These are phyloP conservation scores for Prosopis cineraria DNA, from an alignment of 306 rosid species.

Conservation along the genomic window DNA sequence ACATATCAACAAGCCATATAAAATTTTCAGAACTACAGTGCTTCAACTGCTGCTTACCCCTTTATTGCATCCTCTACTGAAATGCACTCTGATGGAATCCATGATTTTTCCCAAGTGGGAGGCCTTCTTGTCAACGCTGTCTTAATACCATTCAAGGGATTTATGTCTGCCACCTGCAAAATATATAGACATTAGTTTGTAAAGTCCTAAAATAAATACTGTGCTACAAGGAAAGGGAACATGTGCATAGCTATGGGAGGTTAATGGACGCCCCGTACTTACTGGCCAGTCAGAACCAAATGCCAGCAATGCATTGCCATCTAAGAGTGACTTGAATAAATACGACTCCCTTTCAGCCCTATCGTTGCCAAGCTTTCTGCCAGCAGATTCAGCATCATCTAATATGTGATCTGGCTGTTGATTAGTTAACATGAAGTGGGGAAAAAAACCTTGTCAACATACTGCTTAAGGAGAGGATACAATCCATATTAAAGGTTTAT, in stretches of 20 bases:
- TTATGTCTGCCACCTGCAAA: slow-evolving; percentile 61
- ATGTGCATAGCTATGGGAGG: slow-evolving; percentile 6
- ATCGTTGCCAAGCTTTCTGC: slow-evolving; percentile 70
- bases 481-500: slow-evolving; percentile 15
- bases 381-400: slow-evolving; percentile 63
- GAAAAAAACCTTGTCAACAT: slow-evolving; percentile 28
- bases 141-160: slow-evolving; percentile 72
- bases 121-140: slow-evolving; percentile 72
- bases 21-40: background rate
- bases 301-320: slow-evolving; percentile 55
- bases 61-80: slow-evolving; percentile 67
- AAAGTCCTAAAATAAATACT: background rate
- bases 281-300: slow-evolving; percentile 96
- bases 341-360: slow-evolving; percentile 81
- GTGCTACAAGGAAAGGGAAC: background rate
- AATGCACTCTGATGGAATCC: slow-evolving; percentile 77
- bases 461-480: background rate
- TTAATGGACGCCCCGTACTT: slow-evolving; percentile 36
- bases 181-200: slow-evolving; percentile 25
- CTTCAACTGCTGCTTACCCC: slow-evolving; percentile 52
- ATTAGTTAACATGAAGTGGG: slow-evolving; percentile 27
- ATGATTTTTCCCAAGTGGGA: slow-evolving; percentile 61
- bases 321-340: slow-evolving; percentile 63
- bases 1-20: slow-evolving; percentile 26
- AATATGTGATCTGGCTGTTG: slow-evolving; percentile 82